Base-by-base conservation (phyloP, 106 monocot species). In the Posidonia australis region DNA sequence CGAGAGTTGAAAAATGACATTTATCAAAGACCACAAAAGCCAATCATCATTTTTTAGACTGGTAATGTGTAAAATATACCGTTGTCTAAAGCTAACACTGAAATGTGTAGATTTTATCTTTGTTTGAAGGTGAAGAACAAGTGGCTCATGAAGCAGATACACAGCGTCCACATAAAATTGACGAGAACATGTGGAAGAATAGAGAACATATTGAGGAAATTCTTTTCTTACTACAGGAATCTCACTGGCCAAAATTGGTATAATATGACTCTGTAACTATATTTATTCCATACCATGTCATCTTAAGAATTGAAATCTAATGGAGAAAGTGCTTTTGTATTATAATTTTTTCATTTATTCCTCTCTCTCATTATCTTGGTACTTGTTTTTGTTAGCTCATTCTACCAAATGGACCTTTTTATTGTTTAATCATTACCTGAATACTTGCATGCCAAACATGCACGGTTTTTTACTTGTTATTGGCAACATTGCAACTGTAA, bases 161-260 rank as follows among this genome's bases (percentile, higher is more conserved):
- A 31, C 62, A 76, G 49, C 77, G 80, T 71, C 84, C 86, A 16
- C 81, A 84, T 71, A 94, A 94, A 67, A 73, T 94, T 69, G 93
- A 94, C 61, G 86, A 94, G 60, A 94, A 94, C 45, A 65, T 94
- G 66, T 94, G 93, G 93, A 94, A 84, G 64, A 94, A 94, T 72
- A 86, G 89, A 65, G 93, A 94, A 59, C 75, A 89, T 44, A 89
- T 94, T 61, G 93, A 94, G 72, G 93, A 94, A 75, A 86, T 89
- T 56, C 60, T 94, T n/a, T 80, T 78, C 73, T 77, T 94, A 62
- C 81, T 94, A 25, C 76, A 84, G 5, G 70, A 84, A 67, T 60
- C 80, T 71, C 77, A 78, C 58, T 73, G 81, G 63, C 86, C 89
- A 51, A 69, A 36, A 72, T 67, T 29, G 79, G 93, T 89, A 84